Conservation (phyloP, 2,329 filamentous ascomycete species). For the Mycosphaerella arachidis region DNA sequence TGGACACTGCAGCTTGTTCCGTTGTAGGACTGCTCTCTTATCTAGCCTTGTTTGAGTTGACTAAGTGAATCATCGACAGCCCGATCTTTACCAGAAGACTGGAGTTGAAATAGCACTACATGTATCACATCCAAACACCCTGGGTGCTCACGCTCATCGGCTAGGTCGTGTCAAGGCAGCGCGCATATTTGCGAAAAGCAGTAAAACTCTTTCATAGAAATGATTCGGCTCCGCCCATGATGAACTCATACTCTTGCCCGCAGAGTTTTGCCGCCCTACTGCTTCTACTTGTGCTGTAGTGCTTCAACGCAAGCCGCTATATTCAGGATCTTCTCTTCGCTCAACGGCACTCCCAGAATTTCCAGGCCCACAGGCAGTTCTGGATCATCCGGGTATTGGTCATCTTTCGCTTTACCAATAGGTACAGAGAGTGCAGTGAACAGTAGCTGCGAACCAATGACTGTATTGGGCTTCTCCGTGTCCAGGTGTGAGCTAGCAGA, state of each 20-base stretch:
- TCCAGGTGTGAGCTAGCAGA: slow-evolving; percentile 17
- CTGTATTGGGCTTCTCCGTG: slow-evolving; percentile 33
- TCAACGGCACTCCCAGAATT: slow-evolving; percentile 22
- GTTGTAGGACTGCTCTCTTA: no score
- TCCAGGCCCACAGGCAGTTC: slow-evolving; percentile 24
- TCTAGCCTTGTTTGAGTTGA: no score
- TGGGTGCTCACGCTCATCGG: no score
- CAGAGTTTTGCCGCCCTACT: not conserved
- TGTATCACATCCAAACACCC: no score
- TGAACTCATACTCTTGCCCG: no score
- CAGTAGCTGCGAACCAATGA: slow-evolving; percentile 32
- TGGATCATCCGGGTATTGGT: slow-evolving; percentile 20
- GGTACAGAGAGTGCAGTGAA: slow-evolving; percentile 36
- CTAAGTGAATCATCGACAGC: no score
- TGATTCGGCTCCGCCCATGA: not conserved
- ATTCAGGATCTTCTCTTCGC: slow-evolving; percentile 20
- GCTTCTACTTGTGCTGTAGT: slow-evolving; percentile 1
- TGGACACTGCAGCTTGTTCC: no score
- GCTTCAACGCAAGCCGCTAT: slow-evolving; percentile 20
- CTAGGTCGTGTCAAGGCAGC: no score
- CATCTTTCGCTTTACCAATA: slow-evolving; percentile 20
- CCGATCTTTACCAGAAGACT: no score
- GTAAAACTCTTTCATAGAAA: no score
- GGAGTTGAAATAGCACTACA: no score
- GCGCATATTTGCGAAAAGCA: no score